These are phyloP conservation scores for Magnolia officinalis DNA, from an alignment of 164 flowering plant genomes.

Conservation along the genomic window DNA sequence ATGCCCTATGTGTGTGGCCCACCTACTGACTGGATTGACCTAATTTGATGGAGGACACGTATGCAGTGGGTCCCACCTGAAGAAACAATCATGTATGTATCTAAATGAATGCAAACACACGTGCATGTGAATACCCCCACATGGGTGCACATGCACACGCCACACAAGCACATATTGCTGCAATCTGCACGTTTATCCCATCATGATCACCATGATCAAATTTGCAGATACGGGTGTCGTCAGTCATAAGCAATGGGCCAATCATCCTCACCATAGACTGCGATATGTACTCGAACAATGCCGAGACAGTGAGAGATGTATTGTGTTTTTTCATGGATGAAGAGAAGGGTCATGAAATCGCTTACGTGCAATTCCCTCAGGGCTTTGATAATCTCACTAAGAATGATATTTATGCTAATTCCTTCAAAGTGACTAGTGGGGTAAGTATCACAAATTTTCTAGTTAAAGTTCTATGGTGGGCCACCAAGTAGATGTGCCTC, in stretches of 20 bases:
- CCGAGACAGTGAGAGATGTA: conserved; percentile 28
- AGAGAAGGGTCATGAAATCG: conserved; percentile 26
- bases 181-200: neutral
- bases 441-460: conserved; percentile 5
- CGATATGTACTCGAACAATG: conserved; percentile 37
- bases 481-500: neutral
- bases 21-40: too few relatives aligned
- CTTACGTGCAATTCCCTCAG: conserved; percentile 32
- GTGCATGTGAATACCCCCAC: too few relatives aligned
- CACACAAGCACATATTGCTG: neutral
- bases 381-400: conserved; percentile 20
- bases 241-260: conserved; percentile 23
- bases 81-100: too few relatives aligned
- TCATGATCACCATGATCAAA: neutral
- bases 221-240: conserved; percentile 33
- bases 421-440: neutral
- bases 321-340: conserved; percentile 36
- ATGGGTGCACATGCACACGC: too few relatives aligned
- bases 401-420: conserved; percentile 20
- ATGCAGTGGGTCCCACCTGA: too few relatives aligned
- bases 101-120: too few relatives aligned
- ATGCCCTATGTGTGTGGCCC: too few relatives aligned
- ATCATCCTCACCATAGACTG: conserved; percentile 37
- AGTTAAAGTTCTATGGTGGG: too few relatives aligned
- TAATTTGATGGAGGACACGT: too few relatives aligned